A percentile compares a stretch with the other conserved stretches of the same genome.
phyloP scores from a whole-genome alignment of 768 basidiomycete species.

The Mycena epipterygia region DNA sequence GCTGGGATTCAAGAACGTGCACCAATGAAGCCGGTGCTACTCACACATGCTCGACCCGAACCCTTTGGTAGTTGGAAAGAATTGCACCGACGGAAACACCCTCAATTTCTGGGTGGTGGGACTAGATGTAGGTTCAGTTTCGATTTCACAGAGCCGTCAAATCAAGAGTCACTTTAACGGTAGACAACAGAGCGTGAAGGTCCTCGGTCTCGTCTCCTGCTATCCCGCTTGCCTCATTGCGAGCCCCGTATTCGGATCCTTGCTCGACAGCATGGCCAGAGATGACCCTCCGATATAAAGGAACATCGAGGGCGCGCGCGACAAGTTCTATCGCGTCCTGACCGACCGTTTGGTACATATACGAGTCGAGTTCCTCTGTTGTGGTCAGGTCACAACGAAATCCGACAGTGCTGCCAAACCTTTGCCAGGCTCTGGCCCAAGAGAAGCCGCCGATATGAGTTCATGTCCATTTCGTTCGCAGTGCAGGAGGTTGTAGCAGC shows the following conservation, averaged over 20 bases:
- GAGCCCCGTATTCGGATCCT: conserved; percentile 87
- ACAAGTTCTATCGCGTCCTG: conserved; percentile 93
- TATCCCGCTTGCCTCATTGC: conserved; percentile 63
- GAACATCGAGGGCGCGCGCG: conserved; percentile 87
- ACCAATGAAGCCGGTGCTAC: conserved; percentile 39
- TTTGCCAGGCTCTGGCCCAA: conserved; percentile 87
- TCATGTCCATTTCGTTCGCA: conserved; percentile 89
- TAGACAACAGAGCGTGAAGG: conserved; percentile 76
- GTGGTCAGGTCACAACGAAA: conserved; percentile 39
- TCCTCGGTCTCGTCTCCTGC: conserved; percentile 97
- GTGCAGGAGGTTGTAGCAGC: conserved; percentile 95
- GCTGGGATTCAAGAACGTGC: conserved; percentile 4
- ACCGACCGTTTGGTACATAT: conserved; percentile 99
- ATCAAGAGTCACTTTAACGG: conserved; percentile 75
- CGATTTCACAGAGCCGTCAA: not conserved
- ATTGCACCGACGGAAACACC: conserved; percentile 97
- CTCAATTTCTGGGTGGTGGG: conserved; percentile 81
- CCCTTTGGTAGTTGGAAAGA: conserved; percentile 96
- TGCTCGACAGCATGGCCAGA: conserved; percentile 85
- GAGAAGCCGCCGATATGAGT: conserved; percentile 89
- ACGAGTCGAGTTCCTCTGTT: conserved; percentile 97
- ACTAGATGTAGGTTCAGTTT: conserved; percentile 54
- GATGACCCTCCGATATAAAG: conserved; percentile 87
- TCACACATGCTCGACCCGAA: conserved; percentile 98
- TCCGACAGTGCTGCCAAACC: conserved; percentile 63